A percentile compares a stretch with the other conserved stretches of the same genome.
These are phyloP conservation scores for Sextonia rubra DNA, from an alignment of 164 flowering plant genomes.

Conservation along the genomic window DNA sequence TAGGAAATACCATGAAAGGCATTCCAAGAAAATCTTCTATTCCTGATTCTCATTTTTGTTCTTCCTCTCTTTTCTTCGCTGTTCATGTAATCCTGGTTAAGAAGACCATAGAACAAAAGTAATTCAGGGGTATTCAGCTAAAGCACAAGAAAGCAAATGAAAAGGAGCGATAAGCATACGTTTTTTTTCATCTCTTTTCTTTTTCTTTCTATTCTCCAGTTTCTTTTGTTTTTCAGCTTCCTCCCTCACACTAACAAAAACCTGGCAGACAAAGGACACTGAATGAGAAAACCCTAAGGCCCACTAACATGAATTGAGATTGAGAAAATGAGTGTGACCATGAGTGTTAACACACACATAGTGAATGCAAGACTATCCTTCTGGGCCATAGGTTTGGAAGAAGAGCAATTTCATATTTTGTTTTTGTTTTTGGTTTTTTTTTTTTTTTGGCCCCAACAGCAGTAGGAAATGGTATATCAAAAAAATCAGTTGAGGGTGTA, in stretches of 20 bases:
- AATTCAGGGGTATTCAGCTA: neutral
- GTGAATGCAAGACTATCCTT: no score
- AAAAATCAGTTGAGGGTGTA: no score
- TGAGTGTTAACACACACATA: no score
- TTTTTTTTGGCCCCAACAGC: no score
- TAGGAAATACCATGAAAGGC: neutral
- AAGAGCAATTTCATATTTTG: no score
- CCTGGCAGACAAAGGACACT: conserved; percentile 25
- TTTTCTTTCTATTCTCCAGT: conserved; percentile 31
- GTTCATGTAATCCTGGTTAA: conserved; percentile 50
- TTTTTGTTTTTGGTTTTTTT: no score
- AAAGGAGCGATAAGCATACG: conserved; percentile 26
- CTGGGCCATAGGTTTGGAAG: no score
- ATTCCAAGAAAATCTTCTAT: conserved; percentile 10
- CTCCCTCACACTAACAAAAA: conserved; percentile 41
- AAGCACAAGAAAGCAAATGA: neutral
- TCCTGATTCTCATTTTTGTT: conserved; percentile 18
- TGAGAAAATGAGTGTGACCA: no score
- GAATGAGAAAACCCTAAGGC: no score
- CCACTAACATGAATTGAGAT: no score
- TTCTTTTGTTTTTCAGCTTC: conserved; percentile 38
- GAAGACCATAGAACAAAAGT: neutral
- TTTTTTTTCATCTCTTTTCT: conserved; percentile 64
- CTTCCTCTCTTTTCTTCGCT: conserved; percentile 52
- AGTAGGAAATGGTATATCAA: no score